Evolutionary conservation across 257 asterid genomes (phyloP), one percentile per base, ranked within the genome.

Genomic region (Salvia miltiorrhiza): DNA sequence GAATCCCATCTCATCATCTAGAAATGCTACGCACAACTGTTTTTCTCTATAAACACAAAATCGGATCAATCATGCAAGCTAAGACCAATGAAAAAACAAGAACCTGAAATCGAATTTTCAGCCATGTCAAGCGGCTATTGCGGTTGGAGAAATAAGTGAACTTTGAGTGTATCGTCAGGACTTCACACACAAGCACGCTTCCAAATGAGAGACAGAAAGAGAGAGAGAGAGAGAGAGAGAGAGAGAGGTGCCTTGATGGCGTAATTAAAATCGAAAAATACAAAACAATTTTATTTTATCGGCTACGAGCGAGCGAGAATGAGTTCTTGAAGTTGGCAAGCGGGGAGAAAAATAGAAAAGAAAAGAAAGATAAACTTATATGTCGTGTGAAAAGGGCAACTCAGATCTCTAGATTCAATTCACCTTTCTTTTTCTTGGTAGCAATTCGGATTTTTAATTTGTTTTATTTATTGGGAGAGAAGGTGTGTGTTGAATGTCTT

Each of bases 51-150:
- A 63, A 9, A 32, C 53, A 58, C 52, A 70, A 76, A 49, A 70
- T 75, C 74, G 52, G 35, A 35, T 3, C 20, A 67, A 35, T 26
- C 43, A 24, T 5, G 69, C 19, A 40, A 7, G 26, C 57, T 56
- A 23, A 39, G 49, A 63, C 41, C 24, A 50, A 69, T 2, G 6
- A 13, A 3, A 67, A 24, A 21, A 70, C 48, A 56, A 57, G 57
- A 71, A 89, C 96, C 96, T 81, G 92, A 83, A 73, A 83, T 73
- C 77, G 83, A 74, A 45, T 77, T 76, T 6, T 76, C 74, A 26
- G 90, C 83, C 96, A 89, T 87, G 77, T 39, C 60, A 20, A 72
- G 40, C 73, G 45, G 70, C 28, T 61, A 69, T 37, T 75, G 17
- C 60, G 65, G 57, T 50, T 12, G 66, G 69, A 49, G 20, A 35